These are phyloP conservation scores for Jatropha multifida DNA, from an alignment of 441 rosid species.

Conservation along the genomic window DNA sequence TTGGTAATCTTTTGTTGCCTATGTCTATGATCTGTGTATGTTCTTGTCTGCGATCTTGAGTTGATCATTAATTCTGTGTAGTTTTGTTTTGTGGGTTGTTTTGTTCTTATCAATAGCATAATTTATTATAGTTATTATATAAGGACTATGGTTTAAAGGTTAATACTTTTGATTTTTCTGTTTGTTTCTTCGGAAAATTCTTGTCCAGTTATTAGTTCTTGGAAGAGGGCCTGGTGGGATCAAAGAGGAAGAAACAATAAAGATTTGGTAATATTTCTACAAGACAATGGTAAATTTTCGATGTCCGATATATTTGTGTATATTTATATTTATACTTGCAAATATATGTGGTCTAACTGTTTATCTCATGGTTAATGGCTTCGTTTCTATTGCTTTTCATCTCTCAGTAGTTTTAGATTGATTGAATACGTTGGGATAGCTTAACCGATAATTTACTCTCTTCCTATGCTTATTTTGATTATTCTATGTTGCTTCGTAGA, in stretches of 20 bases:
- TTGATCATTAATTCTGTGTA: not conserved
- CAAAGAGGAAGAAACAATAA: slow-evolving; percentile 1
- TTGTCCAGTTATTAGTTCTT: not conserved
- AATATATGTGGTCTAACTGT: not conserved
- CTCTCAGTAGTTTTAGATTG: not conserved
- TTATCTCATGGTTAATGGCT: not conserved
- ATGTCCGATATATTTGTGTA: not conserved
- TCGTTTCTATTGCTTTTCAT: not conserved
- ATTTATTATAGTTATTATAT: not conserved
- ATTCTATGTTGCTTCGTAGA: not conserved
- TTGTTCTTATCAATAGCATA: not conserved
- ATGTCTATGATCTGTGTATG: not conserved
- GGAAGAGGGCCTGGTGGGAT: slow-evolving; percentile 10
- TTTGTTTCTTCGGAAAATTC: not conserved
- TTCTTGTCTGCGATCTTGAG: not conserved
- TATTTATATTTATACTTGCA: not conserved
- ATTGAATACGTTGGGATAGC: not conserved
- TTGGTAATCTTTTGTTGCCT: not conserved
- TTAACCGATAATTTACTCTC: not conserved
- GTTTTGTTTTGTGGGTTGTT: not conserved
- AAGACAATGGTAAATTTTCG: not conserved
- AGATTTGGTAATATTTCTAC: not conserved
- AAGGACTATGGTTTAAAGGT: not conserved
- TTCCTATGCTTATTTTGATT: not conserved
- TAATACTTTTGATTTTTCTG: not conserved